Evolutionary conservation across 306 rosid genomes (phyloP), one percentile per base, ranked within the genome.

Genomic region (Sicyos baderoa): DNA sequence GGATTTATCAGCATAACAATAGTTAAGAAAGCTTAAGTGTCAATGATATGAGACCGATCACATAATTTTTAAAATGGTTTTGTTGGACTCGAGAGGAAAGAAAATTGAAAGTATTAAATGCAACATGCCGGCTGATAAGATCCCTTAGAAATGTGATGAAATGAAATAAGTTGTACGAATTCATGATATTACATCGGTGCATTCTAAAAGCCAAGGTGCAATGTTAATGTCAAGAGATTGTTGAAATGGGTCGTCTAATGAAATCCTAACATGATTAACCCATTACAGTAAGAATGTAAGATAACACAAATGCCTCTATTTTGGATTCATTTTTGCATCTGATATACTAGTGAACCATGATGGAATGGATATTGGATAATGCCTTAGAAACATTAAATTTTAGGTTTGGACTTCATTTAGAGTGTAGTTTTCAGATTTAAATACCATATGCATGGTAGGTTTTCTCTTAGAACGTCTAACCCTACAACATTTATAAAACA

Each of bases 251-350:
- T 10, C 25, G 5, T 35, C 49, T 11, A 21, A 0, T 6, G 3
- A 61, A 61, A 64, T 40, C 70, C 11, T 44, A 18, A 64, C 70
- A 64, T 64, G 37, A 13, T 64, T 42, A 4, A 21, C 18, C 32
- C 21, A 44, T 4, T 9, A 42, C 9, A 37, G 44, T 37, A 37
- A 7, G 9, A 37, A 29, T 29, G 2, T 37, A 6, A 37, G 7
- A 37, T 2, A 29, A 29, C 4, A 37, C 7, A 37, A 37, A 37
- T 5, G 44, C 44, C 44, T 6, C 44, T 4, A 7, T 4, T 37
- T 37, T 37, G 44, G 44, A 37, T 37, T 37, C 44, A 37, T 37
- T 37, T 37, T 37, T 37, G 44, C 9, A 7, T 37, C 3, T 37
- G 44, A 37, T 5, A 37, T 37, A 6, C 49, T 8, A 64, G 53